These are phyloP conservation scores for Begonia peltatifolia DNA, from an alignment of 306 rosid genomes.

Conservation along the genomic window DNA sequence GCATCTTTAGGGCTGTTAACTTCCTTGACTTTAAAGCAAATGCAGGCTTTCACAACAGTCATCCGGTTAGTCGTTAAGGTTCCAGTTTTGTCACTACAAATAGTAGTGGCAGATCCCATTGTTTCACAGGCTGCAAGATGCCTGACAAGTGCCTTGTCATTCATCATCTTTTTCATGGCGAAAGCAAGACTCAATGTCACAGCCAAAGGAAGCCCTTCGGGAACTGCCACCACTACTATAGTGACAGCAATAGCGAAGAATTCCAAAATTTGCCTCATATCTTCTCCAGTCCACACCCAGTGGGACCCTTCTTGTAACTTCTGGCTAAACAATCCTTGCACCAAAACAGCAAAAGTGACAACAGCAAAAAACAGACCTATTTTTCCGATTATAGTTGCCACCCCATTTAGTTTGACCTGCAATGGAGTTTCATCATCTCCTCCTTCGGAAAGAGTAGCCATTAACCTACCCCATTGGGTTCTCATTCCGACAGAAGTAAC, in stretches of 20 bases:
- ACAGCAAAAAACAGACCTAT: conserved; percentile 90
- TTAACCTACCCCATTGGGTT: conserved; percentile 95
- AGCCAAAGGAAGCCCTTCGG: conserved; percentile 96
- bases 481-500: conserved; percentile 99
- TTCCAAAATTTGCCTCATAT: conserved; percentile 73
- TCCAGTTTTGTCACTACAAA: conserved; percentile 98
- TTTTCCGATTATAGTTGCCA: conserved; percentile 95
- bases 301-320: conserved; percentile 76
- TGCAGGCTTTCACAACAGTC: conserved; percentile 87
- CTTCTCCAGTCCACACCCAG: conserved; percentile 73
- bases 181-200: conserved; percentile 97
- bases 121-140: conserved; percentile 99
- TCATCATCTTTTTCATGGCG: conserved; percentile 99
- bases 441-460: conserved; percentile 97
- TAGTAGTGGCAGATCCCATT: conserved; percentile 92
- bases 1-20: conserved; percentile 30
- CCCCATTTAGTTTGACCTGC: conserved; percentile 99
- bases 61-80: conserved; percentile 91
- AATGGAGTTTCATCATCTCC: conserved; percentile 98
- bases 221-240: conserved; percentile 96
- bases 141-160: conserved; percentile 93
- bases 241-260: conserved; percentile 93
- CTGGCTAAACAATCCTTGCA: conserved; percentile 73
- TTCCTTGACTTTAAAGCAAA: conserved; percentile 57
- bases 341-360: conserved; percentile 81